Evolutionary conservation across 257 asterid genomes (phyloP), one percentile per base, ranked within the genome.

Genomic region (Osmanthus fragrans): DNA sequence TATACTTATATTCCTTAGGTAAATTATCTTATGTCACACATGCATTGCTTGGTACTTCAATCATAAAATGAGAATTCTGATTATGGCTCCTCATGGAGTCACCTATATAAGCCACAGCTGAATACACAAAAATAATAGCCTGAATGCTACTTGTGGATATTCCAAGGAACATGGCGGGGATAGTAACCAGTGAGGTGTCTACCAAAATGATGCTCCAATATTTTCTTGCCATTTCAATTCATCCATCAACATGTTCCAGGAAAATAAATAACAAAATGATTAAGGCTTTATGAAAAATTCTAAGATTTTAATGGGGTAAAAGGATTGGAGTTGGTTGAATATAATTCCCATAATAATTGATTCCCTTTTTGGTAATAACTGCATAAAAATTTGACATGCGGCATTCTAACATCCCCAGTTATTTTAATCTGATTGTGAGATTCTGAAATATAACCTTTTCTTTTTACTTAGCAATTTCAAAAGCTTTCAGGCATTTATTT

Each of bases 401-500:
- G 63, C 21, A n/a, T 54, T 54, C 63, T 54, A 19, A 19, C 63
- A 16, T 45, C 54, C 54, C 54, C 19, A 45, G 4, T 45, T 45
- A 15, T n/a, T 18, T n/a, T n/a, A 16, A 19, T 54, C 63, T n/a
- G 10, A 36, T 58, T n/a, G 23, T 58, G 67, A 58, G 30, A 23
- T 58, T 58, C 29, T 21, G 67, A 56, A 56, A 21, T 58, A 54
- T 16, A 7, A 58, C 29, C 12, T 21, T 58, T 58, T 58, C 29
- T 58, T 58, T 56, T 40, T 32, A 10, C 45, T 39, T 8, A 6
- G 18, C 69, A 68, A 47, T 47, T 36, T 29, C 72, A 19, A 32
- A 65, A n/a, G 36, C 73, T 65, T 56, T 40, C 40, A 75, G 40
- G 27, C 69, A 36, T n/a, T 33, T 40, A 58, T 64, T 60, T 36